Base-by-base conservation (phyloP, 495 filamentous ascomycete genomes). In the Pseudomonodictys pantanalensis region DNA sequence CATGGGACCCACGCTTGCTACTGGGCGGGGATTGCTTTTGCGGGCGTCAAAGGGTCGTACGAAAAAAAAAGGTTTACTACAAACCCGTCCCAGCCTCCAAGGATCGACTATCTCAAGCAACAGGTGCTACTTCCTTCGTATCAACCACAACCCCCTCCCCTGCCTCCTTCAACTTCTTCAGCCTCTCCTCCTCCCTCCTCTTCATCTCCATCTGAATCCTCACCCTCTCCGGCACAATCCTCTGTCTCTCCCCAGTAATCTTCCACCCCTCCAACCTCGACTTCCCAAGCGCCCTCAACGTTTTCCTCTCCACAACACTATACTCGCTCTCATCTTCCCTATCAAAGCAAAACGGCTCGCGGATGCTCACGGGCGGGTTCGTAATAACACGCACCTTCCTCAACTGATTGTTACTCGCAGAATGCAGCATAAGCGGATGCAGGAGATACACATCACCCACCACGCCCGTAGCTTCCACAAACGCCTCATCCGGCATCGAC, bases 391-490 rank as follows among this genome's bases (percentile, higher is more conserved):
- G 76, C 6, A 81, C 75, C 25, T 72, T 74, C 30, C 87, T 75
- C 54, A 81, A 62, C 52, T 79, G 74, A 62, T 89, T 89, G 55
- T 76, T 76, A 8, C 81, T 83, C 20, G 82, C 79, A 5, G 80
- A 82, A 71, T 90, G 86, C 56, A 87, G 72, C 85, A 87, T 90
- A n/a, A 89, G 72, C 43, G 86, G 86, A 61, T 90, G 87, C 58
- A 90, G 69, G 20, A 90, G 73, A 58, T 83, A 81, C 15, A 89
- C 84, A 63, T 90, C 87, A 12, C 87, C 86, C 1, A 79, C 72
- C 1, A 78, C 68, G 0, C 86, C 86, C 2, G 81, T 85, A 41
- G 81, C 84, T 69, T 91, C 86, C 35, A 83, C 78, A 60, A 90
- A 90, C 2, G 72, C 77, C 7, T 68, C 68, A 52, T 80, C 76